These are phyloP conservation scores for Fusarium sp. DNA, from an alignment of 2,329 filamentous ascomycete genomes.

Conservation along the genomic window DNA sequence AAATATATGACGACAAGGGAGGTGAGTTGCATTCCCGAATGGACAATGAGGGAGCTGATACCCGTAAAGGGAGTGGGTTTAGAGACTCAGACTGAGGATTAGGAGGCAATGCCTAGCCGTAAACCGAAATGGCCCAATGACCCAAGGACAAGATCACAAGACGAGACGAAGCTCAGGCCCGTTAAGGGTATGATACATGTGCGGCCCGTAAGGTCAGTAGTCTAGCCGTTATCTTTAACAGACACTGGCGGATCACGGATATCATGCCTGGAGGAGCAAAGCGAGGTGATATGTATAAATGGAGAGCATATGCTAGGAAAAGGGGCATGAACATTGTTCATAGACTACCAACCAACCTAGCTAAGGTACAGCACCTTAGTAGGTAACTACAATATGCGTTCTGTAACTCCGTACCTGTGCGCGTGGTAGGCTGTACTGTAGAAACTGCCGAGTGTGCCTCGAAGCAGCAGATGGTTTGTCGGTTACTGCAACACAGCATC, in stretches of 20 bases:
- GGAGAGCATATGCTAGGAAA: conserved; percentile 1
- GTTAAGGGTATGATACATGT: conserved; percentile 11
- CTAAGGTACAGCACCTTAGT: background rate
- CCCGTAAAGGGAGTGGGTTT: conserved; percentile 12
- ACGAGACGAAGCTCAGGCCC: conserved; percentile 24
- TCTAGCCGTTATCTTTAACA: background rate
- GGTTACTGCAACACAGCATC: conserved; percentile 18
- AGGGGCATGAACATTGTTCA: background rate
- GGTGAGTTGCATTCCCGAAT: conserved; percentile 25
- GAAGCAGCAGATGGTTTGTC: background rate
- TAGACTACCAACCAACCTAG: background rate
- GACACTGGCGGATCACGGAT: background rate
- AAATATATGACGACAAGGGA: conserved; percentile 25
- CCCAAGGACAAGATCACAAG: background rate
- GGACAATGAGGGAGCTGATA: background rate
- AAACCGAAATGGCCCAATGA: background rate
- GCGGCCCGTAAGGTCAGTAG: conserved; percentile 8
- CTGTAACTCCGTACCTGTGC: conserved; percentile 9
- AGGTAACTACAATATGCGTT: background rate
- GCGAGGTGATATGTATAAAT: background rate
- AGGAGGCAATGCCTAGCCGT: background rate
- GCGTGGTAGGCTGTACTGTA: background rate
- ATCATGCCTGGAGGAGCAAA: background rate
- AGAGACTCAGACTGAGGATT: conserved; percentile 18
- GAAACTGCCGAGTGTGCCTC: background rate